Evolutionary conservation across 2,329 filamentous ascomycete genomes (phyloP).

Genomic region (Dichotomopilus funicola): DNA sequence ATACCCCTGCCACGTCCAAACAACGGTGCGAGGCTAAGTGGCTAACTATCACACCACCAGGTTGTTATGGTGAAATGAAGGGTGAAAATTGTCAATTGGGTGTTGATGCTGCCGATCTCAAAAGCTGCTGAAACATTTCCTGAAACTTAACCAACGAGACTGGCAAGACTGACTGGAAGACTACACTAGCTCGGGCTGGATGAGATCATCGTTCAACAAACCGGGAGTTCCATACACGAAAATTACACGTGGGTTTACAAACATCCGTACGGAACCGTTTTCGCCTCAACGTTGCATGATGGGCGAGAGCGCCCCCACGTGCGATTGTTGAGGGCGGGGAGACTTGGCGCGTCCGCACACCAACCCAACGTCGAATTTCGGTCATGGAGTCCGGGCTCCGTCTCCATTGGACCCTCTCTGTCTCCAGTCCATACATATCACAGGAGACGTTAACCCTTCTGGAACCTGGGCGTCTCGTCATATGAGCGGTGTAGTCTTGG

Average conservation of each 20-base stretch:
- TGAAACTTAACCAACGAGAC: background rate
- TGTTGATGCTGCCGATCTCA: background rate
- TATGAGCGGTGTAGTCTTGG: slow-evolving; percentile 7
- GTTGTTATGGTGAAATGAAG: too few species aligned
- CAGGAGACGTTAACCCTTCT: background rate
- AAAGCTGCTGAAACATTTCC: background rate
- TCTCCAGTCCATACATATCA: too few species aligned
- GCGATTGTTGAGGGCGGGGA: background rate
- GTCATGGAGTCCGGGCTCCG: background rate
- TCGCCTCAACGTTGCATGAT: background rate
- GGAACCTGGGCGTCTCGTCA: background rate
- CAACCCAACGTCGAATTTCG: background rate
- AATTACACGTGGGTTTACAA: background rate
- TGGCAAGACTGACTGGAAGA: background rate
- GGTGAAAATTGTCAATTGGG: too few species aligned
- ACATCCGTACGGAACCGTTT: background rate
- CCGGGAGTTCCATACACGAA: too few species aligned
- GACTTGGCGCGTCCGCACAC: too few species aligned
- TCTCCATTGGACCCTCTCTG: too few species aligned
- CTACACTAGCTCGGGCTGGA: background rate
- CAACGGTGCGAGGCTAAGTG: too few species aligned
- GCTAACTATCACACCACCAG: too few species aligned
- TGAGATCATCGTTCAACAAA: background rate
- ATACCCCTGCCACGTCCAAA: too few species aligned
- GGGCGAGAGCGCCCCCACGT: background rate